Evolutionary conservation across 2,329 filamentous ascomycete species (phyloP).

Genomic region (Teratosphaeria nubilosa): DNA sequence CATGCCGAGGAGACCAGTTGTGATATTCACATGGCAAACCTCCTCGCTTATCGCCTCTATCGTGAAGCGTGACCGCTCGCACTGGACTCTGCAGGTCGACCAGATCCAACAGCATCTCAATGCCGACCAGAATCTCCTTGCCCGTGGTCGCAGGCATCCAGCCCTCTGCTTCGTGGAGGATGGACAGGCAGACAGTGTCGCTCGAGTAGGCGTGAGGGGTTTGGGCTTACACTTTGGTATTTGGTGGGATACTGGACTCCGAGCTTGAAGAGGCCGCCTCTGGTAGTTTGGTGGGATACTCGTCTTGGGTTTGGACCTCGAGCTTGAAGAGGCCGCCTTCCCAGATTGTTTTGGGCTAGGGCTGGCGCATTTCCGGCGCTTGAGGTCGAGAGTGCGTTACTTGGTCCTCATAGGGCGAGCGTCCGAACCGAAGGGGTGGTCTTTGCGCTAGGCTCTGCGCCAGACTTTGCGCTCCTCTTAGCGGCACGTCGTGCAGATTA

Average conservation of each 20-base stretch:
- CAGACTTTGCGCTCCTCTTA: constrained; percentile 93
- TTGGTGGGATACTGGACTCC: too few relatives aligned
- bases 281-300: constrained; percentile 98
- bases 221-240: constrained; percentile 80
- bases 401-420: constrained; percentile 74
- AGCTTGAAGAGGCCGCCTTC: constrained; percentile 96
- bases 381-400: constrained; percentile 77
- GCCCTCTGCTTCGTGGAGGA: constrained; percentile 94
- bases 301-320: constrained; percentile 84
- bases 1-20: too few relatives aligned
- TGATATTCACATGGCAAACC: too few relatives aligned
- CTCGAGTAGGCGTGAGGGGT: constrained; percentile 92
- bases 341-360: constrained; percentile 98
- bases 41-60: too few relatives aligned
- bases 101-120: constrained; percentile 90
- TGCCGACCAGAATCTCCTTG: constrained; percentile 92
- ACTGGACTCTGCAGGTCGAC: constrained; percentile 95
- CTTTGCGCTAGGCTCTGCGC: too few relatives aligned
- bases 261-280: too few relatives aligned
- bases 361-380: constrained; percentile 93
- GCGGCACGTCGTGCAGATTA: too few relatives aligned
- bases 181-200: constrained; percentile 92
- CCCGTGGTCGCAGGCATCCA: constrained; percentile 99
- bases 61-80: too few relatives aligned
- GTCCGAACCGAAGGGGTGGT: constrained; percentile 96